phyloP scores from a whole-genome alignment of 495 filamentous ascomycete genomes.

The Aspergillus affinis region DNA sequence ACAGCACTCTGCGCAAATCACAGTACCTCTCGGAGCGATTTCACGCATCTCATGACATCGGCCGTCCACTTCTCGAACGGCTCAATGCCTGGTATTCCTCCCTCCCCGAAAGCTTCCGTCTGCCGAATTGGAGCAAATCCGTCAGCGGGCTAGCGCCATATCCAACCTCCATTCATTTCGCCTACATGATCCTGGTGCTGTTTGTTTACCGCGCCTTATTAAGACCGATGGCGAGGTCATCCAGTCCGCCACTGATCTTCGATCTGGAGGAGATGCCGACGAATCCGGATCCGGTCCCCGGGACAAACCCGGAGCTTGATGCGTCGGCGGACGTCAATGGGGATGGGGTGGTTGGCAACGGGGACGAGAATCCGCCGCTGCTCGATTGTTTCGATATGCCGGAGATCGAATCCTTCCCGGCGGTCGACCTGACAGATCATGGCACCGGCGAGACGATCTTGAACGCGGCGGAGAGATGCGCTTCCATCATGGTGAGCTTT shows the following conservation, averaged over 20 bases:
- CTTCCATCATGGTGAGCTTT: constrained; percentile 31
- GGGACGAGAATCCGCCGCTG: constrained; percentile 18
- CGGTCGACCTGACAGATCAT: constrained; percentile 25
- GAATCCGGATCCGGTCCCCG: constrained; percentile 14
- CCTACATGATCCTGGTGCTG: constrained; percentile 35
- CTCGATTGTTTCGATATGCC: constrained; percentile 26
- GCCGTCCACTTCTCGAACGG: constrained; percentile 26
- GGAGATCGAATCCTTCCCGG: constrained; percentile 24
- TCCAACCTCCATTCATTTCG: constrained; percentile 35
- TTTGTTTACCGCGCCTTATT: constrained; percentile 40
- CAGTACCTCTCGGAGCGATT: constrained; percentile 33
- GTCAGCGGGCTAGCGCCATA: constrained; percentile 30
- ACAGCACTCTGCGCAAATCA: constrained; percentile 33
- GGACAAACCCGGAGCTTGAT: not conserved
- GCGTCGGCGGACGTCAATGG: constrained; percentile 9
- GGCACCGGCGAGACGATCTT: constrained; percentile 29
- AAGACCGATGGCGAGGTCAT: constrained; percentile 36
- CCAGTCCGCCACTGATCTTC: constrained; percentile 34
- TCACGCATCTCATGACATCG: constrained; percentile 28
- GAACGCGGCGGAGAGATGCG: constrained; percentile 36
- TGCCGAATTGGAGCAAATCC: constrained; percentile 35
- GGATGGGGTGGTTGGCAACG: not conserved
- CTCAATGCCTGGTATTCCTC: constrained; percentile 34
- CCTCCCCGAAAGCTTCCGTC: constrained; percentile 28
- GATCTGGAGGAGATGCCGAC: constrained; percentile 31